Percentiles rank a stretch among this genome's conserved stretches.
phyloP scores from a whole-genome alignment of 495 filamentous ascomycete genomes.

The Lasiosphaeriaceae sp. region DNA sequence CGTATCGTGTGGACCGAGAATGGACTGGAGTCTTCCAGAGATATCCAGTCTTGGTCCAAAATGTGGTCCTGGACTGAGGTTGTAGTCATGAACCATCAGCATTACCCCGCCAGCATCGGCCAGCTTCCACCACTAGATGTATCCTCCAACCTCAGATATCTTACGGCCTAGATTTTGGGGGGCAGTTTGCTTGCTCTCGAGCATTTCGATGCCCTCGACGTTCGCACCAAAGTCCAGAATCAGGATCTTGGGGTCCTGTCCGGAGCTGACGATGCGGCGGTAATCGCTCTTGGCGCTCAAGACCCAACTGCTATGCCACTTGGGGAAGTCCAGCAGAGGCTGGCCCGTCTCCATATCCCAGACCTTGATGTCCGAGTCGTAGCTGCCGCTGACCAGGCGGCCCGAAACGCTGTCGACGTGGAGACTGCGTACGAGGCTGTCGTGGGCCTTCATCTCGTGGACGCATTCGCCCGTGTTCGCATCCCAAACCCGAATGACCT shows the following conservation, averaged over 20 bases:
- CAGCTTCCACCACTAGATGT: not conserved
- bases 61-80: too few relatives aligned
- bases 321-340: constrained; percentile 69
- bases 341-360: constrained; percentile 76
- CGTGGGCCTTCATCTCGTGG: constrained; percentile 71
- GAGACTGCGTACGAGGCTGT: constrained; percentile 76
- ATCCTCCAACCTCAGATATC: not conserved
- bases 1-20: too few relatives aligned
- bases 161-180: not conserved
- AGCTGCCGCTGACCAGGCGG: constrained; percentile 83
- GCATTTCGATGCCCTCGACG: constrained; percentile 49
- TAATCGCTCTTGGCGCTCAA: constrained; percentile 93
- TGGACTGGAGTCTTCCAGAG: too few relatives aligned
- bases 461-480: constrained; percentile 82
- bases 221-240: constrained; percentile 84
- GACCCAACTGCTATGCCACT: constrained; percentile 95
- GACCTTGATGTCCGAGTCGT: constrained; percentile 90
- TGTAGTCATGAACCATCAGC: too few relatives aligned
- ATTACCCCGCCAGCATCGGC: too few relatives aligned
- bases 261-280: constrained; percentile 84
- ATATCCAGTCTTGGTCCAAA: too few relatives aligned
- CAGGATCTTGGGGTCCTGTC: constrained; percentile 84
- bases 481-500: constrained; percentile 91
- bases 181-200: constrained; percentile 36
- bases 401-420: constrained; percentile 82